These are phyloP conservation scores for Candida corydali DNA, from an alignment of 805 yeast genomes.

Conservation along the genomic window DNA sequence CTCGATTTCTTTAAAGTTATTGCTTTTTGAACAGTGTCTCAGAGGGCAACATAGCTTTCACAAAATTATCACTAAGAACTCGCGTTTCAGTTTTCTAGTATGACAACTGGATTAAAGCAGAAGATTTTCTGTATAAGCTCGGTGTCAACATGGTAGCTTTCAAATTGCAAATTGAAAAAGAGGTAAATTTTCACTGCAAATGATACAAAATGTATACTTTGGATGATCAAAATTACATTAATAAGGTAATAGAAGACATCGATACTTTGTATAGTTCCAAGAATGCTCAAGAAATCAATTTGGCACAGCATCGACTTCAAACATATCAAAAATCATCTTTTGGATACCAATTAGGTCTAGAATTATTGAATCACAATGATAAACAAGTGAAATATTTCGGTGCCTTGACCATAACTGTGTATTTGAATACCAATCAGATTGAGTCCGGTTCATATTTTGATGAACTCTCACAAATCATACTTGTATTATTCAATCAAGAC, in stretches of 20 bases:
- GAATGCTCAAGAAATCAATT: slow-evolving; percentile 33
- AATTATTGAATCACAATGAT: slow-evolving; percentile 40
- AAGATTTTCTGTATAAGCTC: no score
- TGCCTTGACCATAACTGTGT: slow-evolving; percentile 72
- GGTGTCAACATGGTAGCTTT: neutral
- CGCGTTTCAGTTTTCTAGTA: no score
- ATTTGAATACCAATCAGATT: slow-evolving; percentile 33
- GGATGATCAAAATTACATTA: slow-evolving; percentile 2
- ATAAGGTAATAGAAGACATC: slow-evolving; percentile 17
- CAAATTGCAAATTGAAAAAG: neutral
- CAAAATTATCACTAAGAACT: no score
- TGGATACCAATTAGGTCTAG: slow-evolving; percentile 57
- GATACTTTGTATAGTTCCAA: slow-evolving; percentile 41
- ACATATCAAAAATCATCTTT: slow-evolving; percentile 49
- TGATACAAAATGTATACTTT: neutral
- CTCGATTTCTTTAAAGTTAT: no score
- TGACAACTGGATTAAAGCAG: no score
- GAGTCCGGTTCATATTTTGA: slow-evolving; percentile 9
- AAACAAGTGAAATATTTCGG: slow-evolving; percentile 68
- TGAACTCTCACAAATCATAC: slow-evolving; percentile 8
- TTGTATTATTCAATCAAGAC: slow-evolving; percentile 6
- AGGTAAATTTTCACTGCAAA: neutral
- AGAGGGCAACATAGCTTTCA: no score
- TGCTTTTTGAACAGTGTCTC: no score
- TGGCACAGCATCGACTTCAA: slow-evolving; percentile 55